A percentile compares a stretch with the other conserved stretches of the same genome.
These are phyloP conservation scores for Fusarium buxicola DNA, from an alignment of 2,329 filamentous ascomycete species.

Conservation along the genomic window DNA sequence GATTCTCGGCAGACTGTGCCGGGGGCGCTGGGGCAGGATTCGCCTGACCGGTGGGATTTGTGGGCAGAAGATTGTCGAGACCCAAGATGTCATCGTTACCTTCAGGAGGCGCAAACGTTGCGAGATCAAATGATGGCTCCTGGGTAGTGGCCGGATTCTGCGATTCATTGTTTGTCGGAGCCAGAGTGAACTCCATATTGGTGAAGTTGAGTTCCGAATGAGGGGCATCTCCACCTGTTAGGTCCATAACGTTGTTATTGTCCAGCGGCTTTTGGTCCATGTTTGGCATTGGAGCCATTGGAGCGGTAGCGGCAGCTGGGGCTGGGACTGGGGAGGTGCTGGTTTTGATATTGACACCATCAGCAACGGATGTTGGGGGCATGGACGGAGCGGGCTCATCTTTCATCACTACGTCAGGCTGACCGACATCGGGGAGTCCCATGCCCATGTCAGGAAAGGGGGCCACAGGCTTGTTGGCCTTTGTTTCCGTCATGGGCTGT, in stretches of 20 bases:
- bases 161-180: constrained; percentile 53
- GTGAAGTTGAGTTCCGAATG: constrained; percentile 63
- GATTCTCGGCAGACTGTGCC: constrained; percentile 15
- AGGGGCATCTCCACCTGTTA: constrained; percentile 26
- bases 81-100: constrained; percentile 47
- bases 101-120: constrained; percentile 55
- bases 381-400: constrained; percentile 33
- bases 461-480: constrained; percentile 58
- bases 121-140: constrained; percentile 59
- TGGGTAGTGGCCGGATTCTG: constrained; percentile 41
- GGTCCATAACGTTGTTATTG: constrained; percentile 39
- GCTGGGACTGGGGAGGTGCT: constrained; percentile 31
- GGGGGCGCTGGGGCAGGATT: constrained; percentile 22
- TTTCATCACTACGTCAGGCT: constrained; percentile 37
- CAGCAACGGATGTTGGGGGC: constrained; percentile 19
- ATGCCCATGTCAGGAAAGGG: constrained; percentile 69
- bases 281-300: constrained; percentile 45
- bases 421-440: constrained; percentile 51
- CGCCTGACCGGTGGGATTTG: constrained; percentile 35
- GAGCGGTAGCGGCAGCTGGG: constrained; percentile 23
- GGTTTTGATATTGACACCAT: constrained; percentile 43
- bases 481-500: constrained; percentile 52
- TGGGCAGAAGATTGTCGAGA: constrained; percentile 48
- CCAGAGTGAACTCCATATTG: constrained; percentile 67
- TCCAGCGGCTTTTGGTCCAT: constrained; percentile 44